These are phyloP conservation scores for Cornus suecica DNA, from an alignment of 148 eudicot genomes.

Conservation along the genomic window DNA sequence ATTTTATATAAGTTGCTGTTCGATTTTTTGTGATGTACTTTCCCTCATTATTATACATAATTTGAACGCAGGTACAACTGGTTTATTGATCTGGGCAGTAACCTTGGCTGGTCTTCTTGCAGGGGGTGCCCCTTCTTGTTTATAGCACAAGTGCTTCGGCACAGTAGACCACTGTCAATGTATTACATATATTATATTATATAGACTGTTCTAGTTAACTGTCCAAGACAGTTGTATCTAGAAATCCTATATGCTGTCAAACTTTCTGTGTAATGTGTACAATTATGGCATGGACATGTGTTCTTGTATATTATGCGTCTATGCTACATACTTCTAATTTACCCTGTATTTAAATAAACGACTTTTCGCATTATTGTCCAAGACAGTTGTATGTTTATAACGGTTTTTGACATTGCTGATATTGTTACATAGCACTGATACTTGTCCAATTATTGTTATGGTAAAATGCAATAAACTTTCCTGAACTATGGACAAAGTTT, in stretches of 20 bases:
- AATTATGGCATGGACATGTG: background rate
- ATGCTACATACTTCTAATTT: background rate
- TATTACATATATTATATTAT: background rate
- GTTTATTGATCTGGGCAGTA: constrained; percentile 82
- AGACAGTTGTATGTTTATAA: too few relatives aligned
- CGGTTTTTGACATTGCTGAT: too few relatives aligned
- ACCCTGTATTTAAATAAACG: background rate
- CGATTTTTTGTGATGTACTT: too few relatives aligned
- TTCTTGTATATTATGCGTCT: background rate
- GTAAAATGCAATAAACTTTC: too few relatives aligned
- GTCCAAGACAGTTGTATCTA: background rate
- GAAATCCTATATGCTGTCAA: background rate
- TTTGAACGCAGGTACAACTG: constrained; percentile 58
- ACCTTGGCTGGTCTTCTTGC: constrained; percentile 76
- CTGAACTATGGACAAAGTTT: too few relatives aligned
- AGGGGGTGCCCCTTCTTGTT: constrained; percentile 88
- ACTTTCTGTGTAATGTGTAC: background rate
- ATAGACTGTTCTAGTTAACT: background rate
- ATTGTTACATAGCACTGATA: too few relatives aligned
- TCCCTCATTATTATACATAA: background rate
- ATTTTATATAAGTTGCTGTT: too few relatives aligned
- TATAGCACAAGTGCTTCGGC: constrained; percentile 94
- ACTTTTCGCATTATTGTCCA: too few relatives aligned
- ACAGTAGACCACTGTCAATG: constrained; percentile 19
- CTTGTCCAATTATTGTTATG: too few relatives aligned